Conservation (phyloP, 164 flowering plant genomes). For the Umbellularia californica region DNA sequence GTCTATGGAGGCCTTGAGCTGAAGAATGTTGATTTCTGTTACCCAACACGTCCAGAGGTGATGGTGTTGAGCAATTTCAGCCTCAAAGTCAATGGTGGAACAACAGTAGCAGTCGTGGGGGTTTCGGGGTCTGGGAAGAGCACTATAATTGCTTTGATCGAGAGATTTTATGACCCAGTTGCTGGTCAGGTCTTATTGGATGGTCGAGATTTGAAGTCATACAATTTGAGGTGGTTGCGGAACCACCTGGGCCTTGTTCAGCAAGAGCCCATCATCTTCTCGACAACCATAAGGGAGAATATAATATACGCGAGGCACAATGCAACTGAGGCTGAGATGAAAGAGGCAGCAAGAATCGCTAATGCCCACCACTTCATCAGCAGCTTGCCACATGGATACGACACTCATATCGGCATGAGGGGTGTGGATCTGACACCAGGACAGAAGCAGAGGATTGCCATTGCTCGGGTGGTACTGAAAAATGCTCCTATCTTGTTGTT, state of each 20-base stretch:
- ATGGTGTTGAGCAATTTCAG: slow-evolving; percentile 85
- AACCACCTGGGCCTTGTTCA: slow-evolving; percentile 88
- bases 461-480: slow-evolving; percentile 91
- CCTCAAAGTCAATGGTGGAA: slow-evolving; percentile 88
- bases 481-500: slow-evolving; percentile 89
- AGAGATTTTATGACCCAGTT: slow-evolving; percentile 90
- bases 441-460: slow-evolving; percentile 95
- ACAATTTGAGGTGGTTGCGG: slow-evolving; percentile 90
- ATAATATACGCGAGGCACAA: slow-evolving; percentile 97
- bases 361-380: slow-evolving; percentile 99
- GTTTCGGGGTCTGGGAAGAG: slow-evolving; percentile 98
- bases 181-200: slow-evolving; percentile 84
- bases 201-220: slow-evolving; percentile 76
- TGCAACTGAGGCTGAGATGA: slow-evolving; percentile 94
- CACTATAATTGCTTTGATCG: slow-evolving; percentile 82
- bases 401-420: slow-evolving; percentile 96
- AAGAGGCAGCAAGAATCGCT: slow-evolving; percentile 97
- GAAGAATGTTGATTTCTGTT: slow-evolving; percentile 84
- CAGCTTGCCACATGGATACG: slow-evolving; percentile 94
- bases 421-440: slow-evolving; percentile 96
- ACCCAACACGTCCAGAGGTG: slow-evolving; percentile 86
- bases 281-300: slow-evolving; percentile 90
- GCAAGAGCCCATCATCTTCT: slow-evolving; percentile 93
- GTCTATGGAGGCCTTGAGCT: slow-evolving; percentile 91
- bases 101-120: slow-evolving; percentile 97